Conservation (phyloP, 2,329 filamentous ascomycete genomes). For the Acephala macrosclerotiorum region DNA sequence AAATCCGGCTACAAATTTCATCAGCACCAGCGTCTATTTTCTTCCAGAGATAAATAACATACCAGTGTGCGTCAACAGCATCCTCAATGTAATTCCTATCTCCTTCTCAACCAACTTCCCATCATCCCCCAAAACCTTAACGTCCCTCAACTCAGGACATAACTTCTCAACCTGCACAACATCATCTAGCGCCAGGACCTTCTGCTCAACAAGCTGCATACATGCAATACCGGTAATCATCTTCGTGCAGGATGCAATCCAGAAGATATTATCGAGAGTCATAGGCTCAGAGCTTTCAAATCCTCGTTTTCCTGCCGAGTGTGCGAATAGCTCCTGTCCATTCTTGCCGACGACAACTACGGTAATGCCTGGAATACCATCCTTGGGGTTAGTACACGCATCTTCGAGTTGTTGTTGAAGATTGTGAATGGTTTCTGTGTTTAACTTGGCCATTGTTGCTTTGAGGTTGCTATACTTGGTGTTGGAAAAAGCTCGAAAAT, state of each 20-base stretch:
- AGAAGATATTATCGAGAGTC: conserved; percentile 66
- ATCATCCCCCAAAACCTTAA: conserved; percentile 52
- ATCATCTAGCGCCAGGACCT: conserved; percentile 58
- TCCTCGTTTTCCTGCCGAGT: conserved; percentile 57
- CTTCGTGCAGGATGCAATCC: conserved; percentile 65
- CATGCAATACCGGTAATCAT: conserved; percentile 57
- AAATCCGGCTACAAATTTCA: conserved; percentile 53
- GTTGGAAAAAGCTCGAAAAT: too few relatives aligned
- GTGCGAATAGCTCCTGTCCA: conserved; percentile 55
- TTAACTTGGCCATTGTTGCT: too few relatives aligned
- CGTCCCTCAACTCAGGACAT: conserved; percentile 55
- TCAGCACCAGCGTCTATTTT: neutral
- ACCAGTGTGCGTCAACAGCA: conserved; percentile 58
- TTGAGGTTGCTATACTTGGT: too few relatives aligned
- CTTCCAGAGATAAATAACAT: conserved; percentile 5
- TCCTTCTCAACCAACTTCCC: conserved; percentile 51
- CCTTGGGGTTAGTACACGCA: neutral
- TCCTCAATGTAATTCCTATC: conserved; percentile 59
- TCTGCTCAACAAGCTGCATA: conserved; percentile 64
- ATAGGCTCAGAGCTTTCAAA: conserved; percentile 58
- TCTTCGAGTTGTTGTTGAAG: neutral
- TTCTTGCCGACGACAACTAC: conserved; percentile 55
- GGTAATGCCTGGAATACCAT: conserved; percentile 52
- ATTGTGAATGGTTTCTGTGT: too few relatives aligned
- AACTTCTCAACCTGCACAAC: conserved; percentile 56